phyloP scores from a whole-genome alignment of 148 eudicot species.

The Amaranthus palmeri region DNA sequence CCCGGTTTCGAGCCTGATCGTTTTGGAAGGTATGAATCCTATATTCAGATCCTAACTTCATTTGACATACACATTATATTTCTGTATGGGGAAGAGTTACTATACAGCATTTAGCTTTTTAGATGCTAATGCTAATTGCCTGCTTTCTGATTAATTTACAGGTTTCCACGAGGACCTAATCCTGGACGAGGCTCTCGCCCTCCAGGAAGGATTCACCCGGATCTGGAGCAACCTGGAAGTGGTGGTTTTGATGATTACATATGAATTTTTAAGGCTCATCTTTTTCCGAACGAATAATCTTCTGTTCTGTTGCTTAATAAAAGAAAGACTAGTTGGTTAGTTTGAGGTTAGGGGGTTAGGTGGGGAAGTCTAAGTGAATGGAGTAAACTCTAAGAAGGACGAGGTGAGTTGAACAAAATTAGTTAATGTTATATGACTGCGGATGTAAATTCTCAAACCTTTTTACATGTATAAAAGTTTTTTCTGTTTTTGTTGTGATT shows the following conservation, averaged over 20 bases:
- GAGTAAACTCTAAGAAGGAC: too few species aligned
- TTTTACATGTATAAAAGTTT: background rate
- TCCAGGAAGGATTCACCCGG: constrained; percentile 66
- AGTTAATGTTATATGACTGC: background rate
- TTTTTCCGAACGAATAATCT: background rate
- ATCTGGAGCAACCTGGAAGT: constrained; percentile 61
- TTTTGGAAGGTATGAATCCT: constrained; percentile 49
- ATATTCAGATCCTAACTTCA: background rate
- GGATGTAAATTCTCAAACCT: constrained; percentile 2
- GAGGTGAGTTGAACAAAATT: background rate
- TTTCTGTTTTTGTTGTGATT: too few species aligned
- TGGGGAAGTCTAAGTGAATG: background rate
- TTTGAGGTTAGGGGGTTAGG: background rate
- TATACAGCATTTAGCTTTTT: background rate
- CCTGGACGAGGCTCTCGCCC: constrained; percentile 22
- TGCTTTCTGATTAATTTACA: constrained; percentile 11
- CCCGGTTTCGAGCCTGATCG: constrained; percentile 88
- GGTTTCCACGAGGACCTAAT: constrained; percentile 47
- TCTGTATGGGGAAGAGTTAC: too few species aligned
- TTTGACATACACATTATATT: too few species aligned
- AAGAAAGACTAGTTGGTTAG: background rate
- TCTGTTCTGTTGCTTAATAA: background rate
- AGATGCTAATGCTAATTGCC: background rate
- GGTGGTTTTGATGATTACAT: constrained; percentile 68
- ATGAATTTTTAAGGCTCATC: constrained; percentile 10